Conservation (phyloP, 768 basidiomycete species). For the Kwoniella botswanensis region DNA sequence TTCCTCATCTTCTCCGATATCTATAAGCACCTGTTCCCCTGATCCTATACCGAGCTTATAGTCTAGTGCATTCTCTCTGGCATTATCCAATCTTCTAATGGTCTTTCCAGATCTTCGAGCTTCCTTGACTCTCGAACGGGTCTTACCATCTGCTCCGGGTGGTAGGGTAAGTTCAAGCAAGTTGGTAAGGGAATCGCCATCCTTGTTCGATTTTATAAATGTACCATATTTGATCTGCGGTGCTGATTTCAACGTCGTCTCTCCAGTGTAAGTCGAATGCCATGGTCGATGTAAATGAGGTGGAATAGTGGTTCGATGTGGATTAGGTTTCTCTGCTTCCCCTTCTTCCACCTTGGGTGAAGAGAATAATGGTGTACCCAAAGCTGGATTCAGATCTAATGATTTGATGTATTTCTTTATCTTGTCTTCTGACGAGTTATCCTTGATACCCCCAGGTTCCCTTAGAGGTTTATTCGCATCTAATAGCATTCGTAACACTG, state of each 20-base stretch:
- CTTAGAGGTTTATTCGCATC: slow-evolving; percentile 74
- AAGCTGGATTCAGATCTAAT: slow-evolving; percentile 60
- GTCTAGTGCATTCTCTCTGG: slow-evolving; percentile 75
- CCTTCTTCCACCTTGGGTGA: not conserved
- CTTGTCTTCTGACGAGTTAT: slow-evolving; percentile 43
- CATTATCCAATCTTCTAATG: slow-evolving; percentile 67
- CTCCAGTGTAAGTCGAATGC: slow-evolving; percentile 52
- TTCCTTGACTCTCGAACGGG: slow-evolving; percentile 58
- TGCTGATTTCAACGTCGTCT: slow-evolving; percentile 10
- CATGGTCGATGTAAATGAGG: slow-evolving; percentile 53
- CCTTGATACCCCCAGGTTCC: slow-evolving; percentile 56
- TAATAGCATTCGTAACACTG: slow-evolving; percentile 79
- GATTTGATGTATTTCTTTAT: slow-evolving; percentile 44
- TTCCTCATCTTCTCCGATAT: slow-evolving; percentile 29
- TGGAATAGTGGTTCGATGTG: slow-evolving; percentile 49
- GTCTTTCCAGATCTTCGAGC: slow-evolving; percentile 64
- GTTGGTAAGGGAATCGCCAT: slow-evolving; percentile 40
- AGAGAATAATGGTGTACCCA: slow-evolving; percentile 42
- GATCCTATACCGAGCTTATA: slow-evolving; percentile 66
- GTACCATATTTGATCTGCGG: slow-evolving; percentile 51
- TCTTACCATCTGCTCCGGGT: slow-evolving; percentile 52
- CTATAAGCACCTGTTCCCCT: slow-evolving; percentile 43
- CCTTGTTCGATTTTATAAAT: slow-evolving; percentile 44
- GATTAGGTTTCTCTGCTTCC: slow-evolving; percentile 17
- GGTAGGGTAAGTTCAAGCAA: slow-evolving; percentile 35